Percentiles rank a stretch among this genome's conserved stretches.
Evolutionary conservation across 1,284 basidiomycete species (phyloP).

Genomic region (Paramarasmius palmivorus): DNA sequence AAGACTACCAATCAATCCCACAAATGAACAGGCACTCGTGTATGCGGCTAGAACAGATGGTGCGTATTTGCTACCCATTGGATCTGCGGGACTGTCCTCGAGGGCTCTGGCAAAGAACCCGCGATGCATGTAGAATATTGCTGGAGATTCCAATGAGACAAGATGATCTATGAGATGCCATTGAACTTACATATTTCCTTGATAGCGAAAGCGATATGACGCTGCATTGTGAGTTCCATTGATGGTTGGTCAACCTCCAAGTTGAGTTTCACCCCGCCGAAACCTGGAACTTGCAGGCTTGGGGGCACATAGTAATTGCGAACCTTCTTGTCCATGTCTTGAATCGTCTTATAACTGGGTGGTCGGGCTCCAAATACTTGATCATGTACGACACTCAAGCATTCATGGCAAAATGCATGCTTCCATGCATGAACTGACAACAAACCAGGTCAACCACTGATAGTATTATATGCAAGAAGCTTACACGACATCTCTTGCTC

Average conservation of each 20-base stretch:
- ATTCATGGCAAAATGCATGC: slow-evolving; percentile 60
- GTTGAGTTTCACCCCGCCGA: slow-evolving; percentile 49
- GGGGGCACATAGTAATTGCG: slow-evolving; percentile 58
- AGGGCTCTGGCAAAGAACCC: slow-evolving; percentile 72
- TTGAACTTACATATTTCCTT: slow-evolving; percentile 55
- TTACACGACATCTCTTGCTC: slow-evolving; percentile 67
- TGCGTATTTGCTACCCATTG: slow-evolving; percentile 67
- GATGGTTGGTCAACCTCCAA: slow-evolving; percentile 45
- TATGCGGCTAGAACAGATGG: slow-evolving; percentile 70
- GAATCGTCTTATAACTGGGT: slow-evolving; percentile 59
- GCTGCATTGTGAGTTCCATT: slow-evolving; percentile 61
- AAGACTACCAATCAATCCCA: slow-evolving; percentile 61
- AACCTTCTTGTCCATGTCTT: slow-evolving; percentile 60
- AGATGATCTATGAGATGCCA: background rate
- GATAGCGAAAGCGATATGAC: slow-evolving; percentile 62
- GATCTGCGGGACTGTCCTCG: slow-evolving; percentile 60
- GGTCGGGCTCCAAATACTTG: slow-evolving; percentile 63
- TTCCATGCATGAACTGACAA: slow-evolving; percentile 61
- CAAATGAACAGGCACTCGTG: slow-evolving; percentile 65
- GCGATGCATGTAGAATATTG: slow-evolving; percentile 70
- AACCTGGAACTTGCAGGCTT: slow-evolving; percentile 64
- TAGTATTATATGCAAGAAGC: slow-evolving; percentile 23
- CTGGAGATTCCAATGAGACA: slow-evolving; percentile 29
- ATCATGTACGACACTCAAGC: slow-evolving; percentile 62
- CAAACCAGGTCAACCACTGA: background rate